Percentiles rank a stretch among this genome's conserved stretches.
These are phyloP conservation scores for Lecanoromycetidae sp. DNA, from an alignment of 2,329 filamentous ascomycete species.

Conservation along the genomic window DNA sequence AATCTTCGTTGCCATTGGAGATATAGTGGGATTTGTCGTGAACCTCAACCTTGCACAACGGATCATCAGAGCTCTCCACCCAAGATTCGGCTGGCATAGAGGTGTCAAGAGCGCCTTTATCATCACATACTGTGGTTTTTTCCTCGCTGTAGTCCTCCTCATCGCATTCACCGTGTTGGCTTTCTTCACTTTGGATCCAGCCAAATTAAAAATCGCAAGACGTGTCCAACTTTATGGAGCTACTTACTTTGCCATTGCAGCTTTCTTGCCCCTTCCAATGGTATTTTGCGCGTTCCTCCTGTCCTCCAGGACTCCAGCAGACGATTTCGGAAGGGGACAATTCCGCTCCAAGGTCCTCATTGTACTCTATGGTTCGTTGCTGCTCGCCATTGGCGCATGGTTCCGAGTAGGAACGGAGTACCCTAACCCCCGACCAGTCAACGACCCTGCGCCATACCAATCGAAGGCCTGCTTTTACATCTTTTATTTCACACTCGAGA, in stretches of 20 bases:
- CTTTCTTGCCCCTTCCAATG: conserved; percentile 54
- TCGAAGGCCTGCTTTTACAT: conserved; percentile 61
- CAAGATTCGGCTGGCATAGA: conserved; percentile 55
- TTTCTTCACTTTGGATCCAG: conserved; percentile 51
- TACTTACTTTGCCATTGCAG: conserved; percentile 45
- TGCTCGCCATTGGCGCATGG: conserved; percentile 55
- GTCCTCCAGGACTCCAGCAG: conserved; percentile 34
- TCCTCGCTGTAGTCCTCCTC: conserved; percentile 49
- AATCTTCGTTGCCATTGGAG: conserved; percentile 61
- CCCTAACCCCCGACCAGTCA: conserved; percentile 36
- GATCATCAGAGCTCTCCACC: conserved; percentile 60
- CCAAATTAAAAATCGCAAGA: conserved; percentile 41
- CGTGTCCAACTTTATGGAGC: conserved; percentile 51
- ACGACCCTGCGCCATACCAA: conserved; percentile 56
- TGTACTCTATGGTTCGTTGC: conserved; percentile 43
- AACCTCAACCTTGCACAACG: conserved; percentile 68
- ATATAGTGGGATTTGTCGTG: conserved; percentile 62
- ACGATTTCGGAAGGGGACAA: conserved; percentile 54
- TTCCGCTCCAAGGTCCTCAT: conserved; percentile 54
- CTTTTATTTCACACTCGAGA: conserved; percentile 66
- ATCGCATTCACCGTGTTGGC: conserved; percentile 54
- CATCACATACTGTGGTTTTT: conserved; percentile 46
- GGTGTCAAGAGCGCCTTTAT: conserved; percentile 38
- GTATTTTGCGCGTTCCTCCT: conserved; percentile 40
- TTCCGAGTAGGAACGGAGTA: conserved; percentile 54